These are phyloP conservation scores for Gigaspora rosea DNA, from an alignment of 192 early-diverging fungal genomes.

Conservation along the genomic window DNA sequence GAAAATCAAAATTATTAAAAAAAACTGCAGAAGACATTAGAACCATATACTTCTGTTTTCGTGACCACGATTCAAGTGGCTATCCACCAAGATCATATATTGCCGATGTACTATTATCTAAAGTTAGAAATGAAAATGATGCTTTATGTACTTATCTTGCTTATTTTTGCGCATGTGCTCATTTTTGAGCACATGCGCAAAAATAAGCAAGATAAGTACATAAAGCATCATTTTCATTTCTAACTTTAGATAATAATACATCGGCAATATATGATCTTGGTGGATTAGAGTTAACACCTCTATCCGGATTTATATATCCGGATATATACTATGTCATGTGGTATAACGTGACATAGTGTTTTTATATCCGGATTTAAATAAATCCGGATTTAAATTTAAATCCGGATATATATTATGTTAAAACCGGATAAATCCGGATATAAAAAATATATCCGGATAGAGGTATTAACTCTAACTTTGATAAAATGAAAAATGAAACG, in stretches of 20 bases:
- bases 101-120: not conserved
- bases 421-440: no score
- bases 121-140: constrained; percentile 3
- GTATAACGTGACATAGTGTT: no score
- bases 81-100: not conserved
- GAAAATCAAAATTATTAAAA: constrained; percentile 18
- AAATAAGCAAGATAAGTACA: constrained; percentile 10
- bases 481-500: no score
- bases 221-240: constrained; percentile 2
- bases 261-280: not conserved
- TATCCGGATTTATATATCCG: no score
- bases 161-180: constrained; percentile 11
- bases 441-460: no score
- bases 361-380: no score
- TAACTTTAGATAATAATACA: not conserved
- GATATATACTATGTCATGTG: no score
- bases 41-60: constrained; percentile 6
- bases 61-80: not conserved
- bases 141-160: constrained; percentile 1
- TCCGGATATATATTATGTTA: no score
- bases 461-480: no score
- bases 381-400: no score
- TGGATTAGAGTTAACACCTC: no score
- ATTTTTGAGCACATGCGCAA: constrained; percentile 10
- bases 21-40: not conserved